Base-by-base conservation (phyloP, 768 basidiomycete species). In the Austroboletus eburneus region DNA sequence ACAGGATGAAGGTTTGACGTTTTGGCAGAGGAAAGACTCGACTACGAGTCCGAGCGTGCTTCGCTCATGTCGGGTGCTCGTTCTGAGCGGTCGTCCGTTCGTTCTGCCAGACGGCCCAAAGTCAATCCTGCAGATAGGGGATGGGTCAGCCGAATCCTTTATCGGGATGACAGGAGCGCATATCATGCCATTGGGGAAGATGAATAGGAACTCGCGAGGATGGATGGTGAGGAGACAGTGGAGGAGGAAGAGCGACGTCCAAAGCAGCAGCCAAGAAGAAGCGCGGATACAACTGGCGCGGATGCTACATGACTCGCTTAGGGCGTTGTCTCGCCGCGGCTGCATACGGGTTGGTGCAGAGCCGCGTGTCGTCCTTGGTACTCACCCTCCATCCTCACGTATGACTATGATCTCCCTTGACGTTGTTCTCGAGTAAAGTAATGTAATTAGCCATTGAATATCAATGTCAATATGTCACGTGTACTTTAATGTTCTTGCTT, bases 41-140 rank as follows among this genome's bases (percentile, higher is more conserved):
- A 87, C 53, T 80, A 87, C 48, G 81, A 81, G 48, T 82, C 82
- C 5, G 76, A 79, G 57, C 72, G 76, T 22, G 74, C 78, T 16
- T 85, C 81, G 4, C 71, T 85, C 7, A 68, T 80, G 52, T 62
- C 73, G 34, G 62, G 54, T 49, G 50, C 53, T 25, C 64, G 59
- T 21, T 73, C 72, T n/a, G 64, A 67, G 49, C 65, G 70, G 48
- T 59, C 67, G 48, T 66, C 70, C 33, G 66, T 69, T 32, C 56
- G 55, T 32, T 57, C 67, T 38, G 43, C 47, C 27, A 52, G 59
- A 29, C 60, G 62, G 35, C 54, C 58, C 33, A 59, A 57, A 36
- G 49, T 41, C 17, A 56, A 54, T 22, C 42, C 56, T 47, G 46
- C 48, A 7, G 51, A 62, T 20, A 63, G 64, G 25, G 71, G 74